phyloP scores from a whole-genome alignment of 1,284 basidiomycete genomes.

The Apiotrichum sp. region DNA sequence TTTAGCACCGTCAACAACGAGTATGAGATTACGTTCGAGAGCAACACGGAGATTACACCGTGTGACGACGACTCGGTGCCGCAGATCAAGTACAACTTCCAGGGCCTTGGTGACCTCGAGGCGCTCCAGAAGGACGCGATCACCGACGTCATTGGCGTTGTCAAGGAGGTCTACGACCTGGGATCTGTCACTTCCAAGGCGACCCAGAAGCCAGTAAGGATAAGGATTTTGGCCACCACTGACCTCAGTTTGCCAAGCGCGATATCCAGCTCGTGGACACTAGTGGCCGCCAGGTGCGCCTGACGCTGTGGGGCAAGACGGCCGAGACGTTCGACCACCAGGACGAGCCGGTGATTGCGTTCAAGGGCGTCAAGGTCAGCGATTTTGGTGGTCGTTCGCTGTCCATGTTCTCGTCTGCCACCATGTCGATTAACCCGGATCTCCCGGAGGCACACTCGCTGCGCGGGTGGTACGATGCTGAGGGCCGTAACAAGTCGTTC shows the following conservation, averaged over 20 bases:
- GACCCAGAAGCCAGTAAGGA: slow-evolving; percentile 59
- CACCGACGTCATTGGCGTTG: slow-evolving; percentile 71
- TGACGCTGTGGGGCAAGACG: slow-evolving; percentile 95
- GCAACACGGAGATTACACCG: slow-evolving; percentile 67
- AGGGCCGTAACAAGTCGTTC: slow-evolving; percentile 61
- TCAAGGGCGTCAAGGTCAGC: slow-evolving; percentile 91
- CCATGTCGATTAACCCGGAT: slow-evolving; percentile 81
- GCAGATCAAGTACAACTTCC: slow-evolving; percentile 75
- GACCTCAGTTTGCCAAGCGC: slow-evolving; percentile 64
- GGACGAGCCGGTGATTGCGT: slow-evolving; percentile 69
- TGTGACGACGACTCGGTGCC: slow-evolving; percentile 75
- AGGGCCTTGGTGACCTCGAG: slow-evolving; percentile 61
- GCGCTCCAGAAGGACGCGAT: slow-evolving; percentile 62
- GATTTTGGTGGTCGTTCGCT: slow-evolving; percentile 88
- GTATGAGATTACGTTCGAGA: slow-evolving; percentile 88
- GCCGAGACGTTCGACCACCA: slow-evolving; percentile 69
- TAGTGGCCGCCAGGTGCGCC: slow-evolving; percentile 68
- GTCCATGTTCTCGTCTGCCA: slow-evolving; percentile 62
- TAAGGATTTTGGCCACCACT: slow-evolving; percentile 70
- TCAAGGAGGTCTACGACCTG: slow-evolving; percentile 70
- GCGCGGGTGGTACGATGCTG: slow-evolving; percentile 80
- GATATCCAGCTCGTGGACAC: slow-evolving; percentile 84
- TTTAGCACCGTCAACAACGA: slow-evolving; percentile 88
- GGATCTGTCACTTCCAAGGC: slow-evolving; percentile 67
- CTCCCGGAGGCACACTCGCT: slow-evolving; percentile 77